phyloP scores from a whole-genome alignment of 352 stramenopile species.

The Globisporangium splendens region DNA sequence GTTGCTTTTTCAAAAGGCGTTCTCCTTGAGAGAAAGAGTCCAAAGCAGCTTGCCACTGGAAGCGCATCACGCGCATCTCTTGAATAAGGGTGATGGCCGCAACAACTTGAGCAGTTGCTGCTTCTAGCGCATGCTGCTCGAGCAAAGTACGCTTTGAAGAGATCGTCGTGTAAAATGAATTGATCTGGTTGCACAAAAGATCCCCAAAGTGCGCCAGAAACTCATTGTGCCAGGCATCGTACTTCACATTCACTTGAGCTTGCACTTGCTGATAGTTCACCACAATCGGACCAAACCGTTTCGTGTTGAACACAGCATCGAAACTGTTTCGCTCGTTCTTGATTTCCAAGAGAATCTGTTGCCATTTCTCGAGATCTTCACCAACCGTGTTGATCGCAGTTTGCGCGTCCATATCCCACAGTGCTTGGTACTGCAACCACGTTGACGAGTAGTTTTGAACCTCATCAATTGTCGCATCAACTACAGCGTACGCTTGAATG shows the following conservation, averaged over 20 bases:
- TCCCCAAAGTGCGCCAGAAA: conserved; percentile 95
- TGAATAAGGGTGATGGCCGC: conserved; percentile 88
- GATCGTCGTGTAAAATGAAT: conserved; percentile 83
- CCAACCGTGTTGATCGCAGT: conserved; percentile 92
- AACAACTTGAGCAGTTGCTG: conserved; percentile 95
- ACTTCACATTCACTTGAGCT: conserved; percentile 96
- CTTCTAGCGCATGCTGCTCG: conserved; percentile 95
- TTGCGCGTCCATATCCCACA: conserved; percentile 98
- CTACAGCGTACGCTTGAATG: conserved; percentile 66
- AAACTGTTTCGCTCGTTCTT: conserved; percentile 94
- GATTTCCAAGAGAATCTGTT: conserved; percentile 96
- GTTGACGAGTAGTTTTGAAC: conserved; percentile 92
- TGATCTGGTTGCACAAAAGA: conserved; percentile 93
- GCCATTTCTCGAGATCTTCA: conserved; percentile 95
- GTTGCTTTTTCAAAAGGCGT: conserved; percentile 94
- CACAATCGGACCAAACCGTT: conserved; percentile 85
- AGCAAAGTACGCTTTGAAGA: conserved; percentile 85
- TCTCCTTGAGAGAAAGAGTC: conserved; percentile 94
- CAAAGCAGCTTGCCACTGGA: conserved; percentile 71
- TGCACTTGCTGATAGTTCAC: conserved; percentile 93
- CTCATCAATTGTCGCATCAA: conserved; percentile 78
- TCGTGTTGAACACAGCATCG: conserved; percentile 89
- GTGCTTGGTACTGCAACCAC: conserved; percentile 98
- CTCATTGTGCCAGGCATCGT: conserved; percentile 99
- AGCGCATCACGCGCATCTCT: conserved; percentile 77